These are phyloP conservation scores for Salmacisia buchloeana DNA, from an alignment of 1,284 basidiomycete species.

Conservation along the genomic window DNA sequence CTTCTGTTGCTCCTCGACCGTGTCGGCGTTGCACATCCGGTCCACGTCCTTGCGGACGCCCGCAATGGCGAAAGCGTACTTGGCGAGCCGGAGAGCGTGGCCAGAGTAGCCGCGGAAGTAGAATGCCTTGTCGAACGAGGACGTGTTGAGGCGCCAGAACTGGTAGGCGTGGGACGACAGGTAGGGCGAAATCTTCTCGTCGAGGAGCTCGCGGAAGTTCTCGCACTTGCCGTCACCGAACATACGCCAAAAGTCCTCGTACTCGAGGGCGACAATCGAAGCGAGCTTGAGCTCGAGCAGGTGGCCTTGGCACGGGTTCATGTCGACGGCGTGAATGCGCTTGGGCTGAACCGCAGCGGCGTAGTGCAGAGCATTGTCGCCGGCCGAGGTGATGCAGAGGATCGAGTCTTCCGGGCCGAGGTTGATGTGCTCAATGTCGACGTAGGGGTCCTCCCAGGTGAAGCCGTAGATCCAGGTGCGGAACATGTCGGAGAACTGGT, in stretches of 20 bases:
- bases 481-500: slow-evolving; percentile 69
- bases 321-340: slow-evolving; percentile 67
- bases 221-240: slow-evolving; percentile 67
- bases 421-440: slow-evolving; percentile 67
- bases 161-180: slow-evolving; percentile 70
- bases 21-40: slow-evolving; percentile 59
- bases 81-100: slow-evolving; percentile 62
- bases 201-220: slow-evolving; percentile 64
- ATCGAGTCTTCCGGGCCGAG: slow-evolving; percentile 65
- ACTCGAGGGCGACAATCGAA: slow-evolving; percentile 61
- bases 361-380: slow-evolving; percentile 77
- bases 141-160: slow-evolving; percentile 68
- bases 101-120: slow-evolving; percentile 68
- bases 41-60: slow-evolving; percentile 62
- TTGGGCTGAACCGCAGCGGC: slow-evolving; percentile 63
- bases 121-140: slow-evolving; percentile 64
- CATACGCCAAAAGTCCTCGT: slow-evolving; percentile 66
- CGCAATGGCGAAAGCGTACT: slow-evolving; percentile 61
- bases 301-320: slow-evolving; percentile 67
- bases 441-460: slow-evolving; percentile 76
- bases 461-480: slow-evolving; percentile 68
- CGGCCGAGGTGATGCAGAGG: slow-evolving; percentile 71
- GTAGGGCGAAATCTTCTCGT: slow-evolving; percentile 64
- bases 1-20: slow-evolving; percentile 61
- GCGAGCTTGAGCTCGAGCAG: slow-evolving; percentile 74